A percentile compares a stretch with the other conserved stretches of the same genome.
Conservation (phyloP, 2,329 filamentous ascomycete genomes). For the Colletotrichum spaethianum region DNA sequence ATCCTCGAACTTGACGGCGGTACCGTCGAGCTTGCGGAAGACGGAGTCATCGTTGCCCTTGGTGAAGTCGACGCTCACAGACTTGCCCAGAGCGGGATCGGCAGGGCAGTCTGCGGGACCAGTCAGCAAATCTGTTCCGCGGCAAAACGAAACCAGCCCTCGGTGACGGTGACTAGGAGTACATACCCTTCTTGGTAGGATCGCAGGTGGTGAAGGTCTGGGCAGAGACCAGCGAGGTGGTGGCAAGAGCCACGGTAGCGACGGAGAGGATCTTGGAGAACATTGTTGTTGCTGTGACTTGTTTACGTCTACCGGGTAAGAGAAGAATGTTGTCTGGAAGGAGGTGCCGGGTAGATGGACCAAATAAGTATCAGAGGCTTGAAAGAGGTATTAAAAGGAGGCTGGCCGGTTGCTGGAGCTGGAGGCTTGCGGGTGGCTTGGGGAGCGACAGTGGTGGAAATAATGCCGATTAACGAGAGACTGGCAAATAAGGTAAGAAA, state of each 20-base stretch:
- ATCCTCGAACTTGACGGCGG: slow-evolving; percentile 61
- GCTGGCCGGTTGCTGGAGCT: slow-evolving; percentile 20
- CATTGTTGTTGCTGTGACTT: slow-evolving; percentile 40
- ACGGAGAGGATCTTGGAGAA: slow-evolving; percentile 58
- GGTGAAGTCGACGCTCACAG: slow-evolving; percentile 79
- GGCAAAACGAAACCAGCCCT: not conserved
- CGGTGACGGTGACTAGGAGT: not conserved
- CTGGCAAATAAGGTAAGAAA: slow-evolving; percentile 33
- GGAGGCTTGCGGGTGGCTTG: slow-evolving; percentile 29
- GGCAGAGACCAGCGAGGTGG: slow-evolving; percentile 64
- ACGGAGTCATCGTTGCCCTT: slow-evolving; percentile 76
- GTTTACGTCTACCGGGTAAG: not conserved
- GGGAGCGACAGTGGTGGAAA: slow-evolving; percentile 36
- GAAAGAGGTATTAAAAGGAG: slow-evolving; percentile 27
- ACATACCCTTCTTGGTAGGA: slow-evolving; percentile 65
- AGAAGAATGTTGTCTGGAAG: not conserved
- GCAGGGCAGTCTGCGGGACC: slow-evolving; percentile 73
- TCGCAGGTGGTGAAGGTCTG: slow-evolving; percentile 72
- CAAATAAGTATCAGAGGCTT: slow-evolving; percentile 25
- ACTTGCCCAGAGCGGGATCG: slow-evolving; percentile 81
- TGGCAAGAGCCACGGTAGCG: slow-evolving; percentile 64
- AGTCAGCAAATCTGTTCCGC: slow-evolving; percentile 43
- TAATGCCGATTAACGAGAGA: slow-evolving; percentile 41
- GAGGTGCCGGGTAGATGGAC: slow-evolving; percentile 1
- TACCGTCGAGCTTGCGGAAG: slow-evolving; percentile 64